phyloP scores from a whole-genome alignment of 805 yeast species.

The Ogataea trehaloabstinens region DNA sequence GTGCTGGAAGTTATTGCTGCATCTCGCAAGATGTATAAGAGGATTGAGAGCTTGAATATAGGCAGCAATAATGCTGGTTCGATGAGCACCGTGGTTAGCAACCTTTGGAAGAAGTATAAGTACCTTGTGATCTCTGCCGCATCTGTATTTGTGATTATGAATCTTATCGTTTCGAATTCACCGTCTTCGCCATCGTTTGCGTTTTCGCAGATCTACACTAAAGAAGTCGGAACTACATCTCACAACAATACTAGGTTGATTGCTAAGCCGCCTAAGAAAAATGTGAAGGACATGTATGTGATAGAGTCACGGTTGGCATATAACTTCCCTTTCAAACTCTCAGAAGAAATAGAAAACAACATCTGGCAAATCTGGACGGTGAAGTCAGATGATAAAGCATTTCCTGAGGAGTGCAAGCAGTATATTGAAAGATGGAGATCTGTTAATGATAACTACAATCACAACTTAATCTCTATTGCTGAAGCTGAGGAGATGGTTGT shows the following conservation, averaged over 20 bases:
- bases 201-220: slow-evolving; percentile 18
- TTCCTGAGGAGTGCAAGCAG: slow-evolving; percentile 30
- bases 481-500: slow-evolving; percentile 30
- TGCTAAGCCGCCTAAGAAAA: slow-evolving; percentile 23
- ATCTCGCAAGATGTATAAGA: slow-evolving; percentile 16
- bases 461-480: slow-evolving; percentile 28
- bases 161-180: slow-evolving; percentile 16
- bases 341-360: slow-evolving; percentile 27
- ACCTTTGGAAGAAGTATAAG: slow-evolving; percentile 23
- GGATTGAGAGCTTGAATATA: slow-evolving; percentile 16
- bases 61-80: slow-evolving; percentile 7
- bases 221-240: slow-evolving; percentile 14
- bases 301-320: slow-evolving; percentile 29
- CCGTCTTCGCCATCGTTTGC: slow-evolving; percentile 12
- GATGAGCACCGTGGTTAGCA: slow-evolving; percentile 5
- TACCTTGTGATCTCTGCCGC: slow-evolving; percentile 19
- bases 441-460: slow-evolving; percentile 29
- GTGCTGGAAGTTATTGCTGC: no score
- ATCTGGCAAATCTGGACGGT: slow-evolving; percentile 31
- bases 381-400: slow-evolving; percentile 27
- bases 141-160: slow-evolving; percentile 22
- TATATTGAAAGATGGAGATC: slow-evolving; percentile 35
- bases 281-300: slow-evolving; percentile 28
- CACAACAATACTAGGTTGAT: slow-evolving; percentile 13
- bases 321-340: slow-evolving; percentile 28